phyloP scores from a whole-genome alignment of 805 yeast genomes.

The Candida stauntonica region DNA sequence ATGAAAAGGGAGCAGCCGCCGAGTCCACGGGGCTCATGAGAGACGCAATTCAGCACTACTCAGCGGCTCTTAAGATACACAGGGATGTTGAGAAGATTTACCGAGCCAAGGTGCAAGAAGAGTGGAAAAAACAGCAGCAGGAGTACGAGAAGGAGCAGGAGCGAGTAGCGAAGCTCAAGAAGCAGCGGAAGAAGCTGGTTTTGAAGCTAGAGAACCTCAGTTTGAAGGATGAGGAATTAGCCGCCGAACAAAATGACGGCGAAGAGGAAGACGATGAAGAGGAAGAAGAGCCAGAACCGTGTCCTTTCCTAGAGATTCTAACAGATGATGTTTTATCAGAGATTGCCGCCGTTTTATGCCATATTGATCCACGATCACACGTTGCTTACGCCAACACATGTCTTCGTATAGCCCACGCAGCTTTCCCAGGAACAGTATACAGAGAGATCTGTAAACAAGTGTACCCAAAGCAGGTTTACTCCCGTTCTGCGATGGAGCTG shows the following conservation, averaged over 20 bases:
- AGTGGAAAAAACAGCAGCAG: slow-evolving; percentile 28
- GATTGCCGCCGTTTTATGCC: slow-evolving; percentile 45
- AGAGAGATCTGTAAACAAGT: slow-evolving; percentile 43
- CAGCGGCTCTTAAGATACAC: slow-evolving; percentile 57
- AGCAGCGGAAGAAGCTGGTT: not conserved
- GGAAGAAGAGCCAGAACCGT: slow-evolving; percentile 28
- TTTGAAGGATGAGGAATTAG: no score
- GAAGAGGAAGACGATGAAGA: slow-evolving; percentile 4
- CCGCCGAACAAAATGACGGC: not conserved
- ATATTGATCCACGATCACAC: slow-evolving; percentile 58
- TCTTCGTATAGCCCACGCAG: slow-evolving; percentile 48
- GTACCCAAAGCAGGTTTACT: slow-evolving; percentile 52
- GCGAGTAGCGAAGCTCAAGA: slow-evolving; percentile 1
- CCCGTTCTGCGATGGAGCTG: slow-evolving; percentile 36
- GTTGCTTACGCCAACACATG: slow-evolving; percentile 57
- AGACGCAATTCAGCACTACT: slow-evolving; percentile 74
- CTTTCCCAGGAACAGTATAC: slow-evolving; percentile 53
- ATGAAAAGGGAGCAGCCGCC: slow-evolving; percentile 66
- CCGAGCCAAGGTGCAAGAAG: slow-evolving; percentile 49
- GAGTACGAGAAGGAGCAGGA: slow-evolving; percentile 12
- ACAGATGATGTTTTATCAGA: slow-evolving; percentile 57
- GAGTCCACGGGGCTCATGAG: slow-evolving; percentile 72
- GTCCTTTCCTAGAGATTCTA: slow-evolving; percentile 38
- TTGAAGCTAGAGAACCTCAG: not conserved
- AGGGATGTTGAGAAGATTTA: slow-evolving; percentile 64